These are phyloP conservation scores for Paramecium biaurelia DNA, from an alignment of 73 alveolate species.

Conservation along the genomic window DNA sequence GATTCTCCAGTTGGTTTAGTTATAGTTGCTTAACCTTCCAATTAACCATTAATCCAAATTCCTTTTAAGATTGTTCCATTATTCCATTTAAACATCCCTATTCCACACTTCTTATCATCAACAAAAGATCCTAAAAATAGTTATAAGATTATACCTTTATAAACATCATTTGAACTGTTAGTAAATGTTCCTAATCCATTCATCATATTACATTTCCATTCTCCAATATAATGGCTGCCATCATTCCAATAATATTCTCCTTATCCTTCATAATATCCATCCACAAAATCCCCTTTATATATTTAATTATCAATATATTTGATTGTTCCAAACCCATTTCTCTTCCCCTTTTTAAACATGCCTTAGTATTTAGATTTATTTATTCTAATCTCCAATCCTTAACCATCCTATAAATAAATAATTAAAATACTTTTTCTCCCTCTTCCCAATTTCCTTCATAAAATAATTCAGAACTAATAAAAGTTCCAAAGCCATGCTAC, in stretches of 20 bases:
- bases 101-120: slow-evolving; percentile 75
- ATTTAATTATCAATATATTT: slow-evolving; percentile 52
- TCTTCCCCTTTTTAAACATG: slow-evolving; percentile 50
- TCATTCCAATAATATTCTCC: slow-evolving; percentile 40
- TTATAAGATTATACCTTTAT: slow-evolving; percentile 38
- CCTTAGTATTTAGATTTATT: slow-evolving; percentile 78
- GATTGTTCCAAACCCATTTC: background rate
- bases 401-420: slow-evolving; percentile 50
- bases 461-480: background rate
- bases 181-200: slow-evolving; percentile 62
- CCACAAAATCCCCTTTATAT: slow-evolving; percentile 63
- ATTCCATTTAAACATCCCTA: slow-evolving; percentile 68
- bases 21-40: slow-evolving; percentile 61
- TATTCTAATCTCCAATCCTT: slow-evolving; percentile 81
- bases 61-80: slow-evolving; percentile 67
- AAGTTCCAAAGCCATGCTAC: slow-evolving; percentile 76
- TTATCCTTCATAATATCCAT: slow-evolving; percentile 33
- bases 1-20: slow-evolving; percentile 28
- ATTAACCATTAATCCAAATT: slow-evolving; percentile 58
- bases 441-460: slow-evolving; percentile 33
- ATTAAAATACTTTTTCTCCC: background rate
- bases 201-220: slow-evolving; percentile 67
- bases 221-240: slow-evolving; percentile 53
- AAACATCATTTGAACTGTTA: background rate
- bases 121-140: slow-evolving; percentile 55